phyloP scores from a whole-genome alignment of 2,329 filamentous ascomycete genomes.

The Alternaria sp. region DNA sequence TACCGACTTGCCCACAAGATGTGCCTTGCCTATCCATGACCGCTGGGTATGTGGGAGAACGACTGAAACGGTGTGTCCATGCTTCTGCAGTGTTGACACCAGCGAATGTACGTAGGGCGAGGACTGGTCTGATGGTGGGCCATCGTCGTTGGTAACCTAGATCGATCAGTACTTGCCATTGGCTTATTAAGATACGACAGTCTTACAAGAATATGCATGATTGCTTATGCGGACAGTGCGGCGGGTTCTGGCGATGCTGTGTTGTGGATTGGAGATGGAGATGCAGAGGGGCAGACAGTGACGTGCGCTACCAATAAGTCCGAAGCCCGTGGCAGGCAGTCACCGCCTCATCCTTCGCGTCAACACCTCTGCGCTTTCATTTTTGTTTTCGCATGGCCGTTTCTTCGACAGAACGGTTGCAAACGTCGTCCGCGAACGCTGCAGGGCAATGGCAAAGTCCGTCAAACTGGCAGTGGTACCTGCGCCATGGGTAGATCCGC shows the following conservation, averaged over 20 bases:
- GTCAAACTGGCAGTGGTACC: slow-evolving; percentile 1
- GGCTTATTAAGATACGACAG: not conserved
- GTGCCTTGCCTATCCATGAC: slow-evolving; percentile 98
- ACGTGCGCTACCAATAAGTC: slow-evolving; percentile 35
- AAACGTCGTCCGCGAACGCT: not conserved
- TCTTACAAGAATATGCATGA: slow-evolving; percentile 49
- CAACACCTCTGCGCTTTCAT: not conserved
- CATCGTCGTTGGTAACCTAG: slow-evolving; percentile 60
- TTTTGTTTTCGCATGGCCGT: not conserved
- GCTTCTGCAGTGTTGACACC: slow-evolving; percentile 57
- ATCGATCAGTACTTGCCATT: slow-evolving; percentile 8
- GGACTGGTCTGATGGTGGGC: slow-evolving; percentile 57
- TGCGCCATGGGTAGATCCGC: slow-evolving; percentile 12
- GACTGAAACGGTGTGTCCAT: slow-evolving; percentile 88
- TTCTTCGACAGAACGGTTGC: not conserved
- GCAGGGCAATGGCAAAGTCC: not conserved
- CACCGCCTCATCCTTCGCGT: slow-evolving; percentile 9
- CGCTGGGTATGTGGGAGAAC: slow-evolving; percentile 89
- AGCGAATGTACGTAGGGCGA: slow-evolving; percentile 58
- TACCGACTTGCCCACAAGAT: slow-evolving; percentile 84
- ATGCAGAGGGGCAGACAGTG: slow-evolving; percentile 25
- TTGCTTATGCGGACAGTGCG: slow-evolving; percentile 1
- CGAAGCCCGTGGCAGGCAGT: slow-evolving; percentile 21
- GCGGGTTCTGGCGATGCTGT: slow-evolving; percentile 6
- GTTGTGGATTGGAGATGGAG: slow-evolving; percentile 12